Evolutionary conservation across 129 eudicot genomes (phyloP).

Genomic region (Tagetes erecta): DNA sequence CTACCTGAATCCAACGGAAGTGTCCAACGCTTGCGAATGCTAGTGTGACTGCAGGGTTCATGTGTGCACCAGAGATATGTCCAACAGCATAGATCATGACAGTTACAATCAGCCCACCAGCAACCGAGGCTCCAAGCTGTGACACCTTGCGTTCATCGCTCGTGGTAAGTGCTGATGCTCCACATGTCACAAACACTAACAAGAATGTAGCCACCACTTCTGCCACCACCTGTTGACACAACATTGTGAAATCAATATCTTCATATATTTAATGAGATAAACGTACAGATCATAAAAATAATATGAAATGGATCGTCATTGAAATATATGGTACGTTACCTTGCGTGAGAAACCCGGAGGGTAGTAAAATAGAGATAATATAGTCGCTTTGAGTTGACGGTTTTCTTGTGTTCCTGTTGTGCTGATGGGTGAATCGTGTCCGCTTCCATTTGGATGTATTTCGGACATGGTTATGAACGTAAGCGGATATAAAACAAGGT

Average conservation of each 20-base stretch:
- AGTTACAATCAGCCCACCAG: slow-evolving; percentile 79
- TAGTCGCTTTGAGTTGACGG: neutral
- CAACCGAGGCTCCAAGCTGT: slow-evolving; percentile 71
- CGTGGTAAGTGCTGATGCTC: slow-evolving; percentile 53
- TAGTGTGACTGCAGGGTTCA: slow-evolving; percentile 94
- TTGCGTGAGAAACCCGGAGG: slow-evolving; percentile 26
- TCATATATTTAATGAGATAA: too few relatives aligned
- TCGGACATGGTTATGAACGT: slow-evolving; percentile 13
- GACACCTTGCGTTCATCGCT: slow-evolving; percentile 52
- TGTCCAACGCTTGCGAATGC: slow-evolving; percentile 73
- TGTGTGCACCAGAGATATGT: slow-evolving; percentile 90
- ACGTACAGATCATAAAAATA: neutral
- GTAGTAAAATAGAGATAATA: slow-evolving; percentile 4
- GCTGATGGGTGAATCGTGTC: slow-evolving; percentile 4
- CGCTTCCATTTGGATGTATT: neutral
- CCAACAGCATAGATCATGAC: slow-evolving; percentile 96
- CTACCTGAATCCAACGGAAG: slow-evolving; percentile 76
- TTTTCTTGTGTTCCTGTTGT: slow-evolving; percentile 12
- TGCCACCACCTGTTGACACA: slow-evolving; percentile 52
- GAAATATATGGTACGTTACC: slow-evolving; percentile 7
- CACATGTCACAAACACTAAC: slow-evolving; percentile 83
- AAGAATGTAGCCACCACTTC: slow-evolving; percentile 76
- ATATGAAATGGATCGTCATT: neutral
- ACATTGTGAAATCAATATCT: too few relatives aligned
- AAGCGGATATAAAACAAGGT: neutral